phyloP scores from a whole-genome alignment of 768 basidiomycete species.

The Podaxis sp. region DNA sequence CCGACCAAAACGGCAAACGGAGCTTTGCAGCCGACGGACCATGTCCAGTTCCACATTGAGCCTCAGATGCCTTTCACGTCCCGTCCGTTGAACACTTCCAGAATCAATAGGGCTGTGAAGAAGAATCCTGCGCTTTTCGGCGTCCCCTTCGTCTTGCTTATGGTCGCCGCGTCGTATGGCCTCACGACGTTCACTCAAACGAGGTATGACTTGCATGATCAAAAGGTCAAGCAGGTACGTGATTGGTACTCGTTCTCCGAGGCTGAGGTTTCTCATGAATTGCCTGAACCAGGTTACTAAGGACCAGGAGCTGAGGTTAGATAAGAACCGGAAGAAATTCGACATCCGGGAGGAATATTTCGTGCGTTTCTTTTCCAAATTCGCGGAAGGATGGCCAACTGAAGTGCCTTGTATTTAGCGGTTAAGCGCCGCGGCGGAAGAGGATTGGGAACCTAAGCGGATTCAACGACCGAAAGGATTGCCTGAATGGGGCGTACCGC shows the following conservation, averaged over 20 bases:
- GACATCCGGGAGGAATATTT: slow-evolving; percentile 97
- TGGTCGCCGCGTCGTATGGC: slow-evolving; percentile 85
- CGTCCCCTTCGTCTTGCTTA: slow-evolving; percentile 77
- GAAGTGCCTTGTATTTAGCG: slow-evolving; percentile 36
- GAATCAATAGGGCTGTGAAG: slow-evolving; percentile 40
- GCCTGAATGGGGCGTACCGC: slow-evolving; percentile 92
- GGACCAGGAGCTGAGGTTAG: slow-evolving; percentile 74
- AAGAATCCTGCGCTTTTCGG: slow-evolving; percentile 77
- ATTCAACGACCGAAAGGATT: slow-evolving; percentile 80
- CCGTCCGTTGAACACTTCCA: slow-evolving; percentile 37
- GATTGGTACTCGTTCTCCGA: neutral
- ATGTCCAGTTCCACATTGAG: neutral
- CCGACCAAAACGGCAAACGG: neutral
- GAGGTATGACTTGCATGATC: slow-evolving; percentile 83
- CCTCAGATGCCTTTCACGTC: slow-evolving; percentile 34
- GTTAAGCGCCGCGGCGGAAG: slow-evolving; percentile 54
- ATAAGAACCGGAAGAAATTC: slow-evolving; percentile 70
- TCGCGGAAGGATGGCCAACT: neutral
- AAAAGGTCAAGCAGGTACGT: slow-evolving; percentile 66
- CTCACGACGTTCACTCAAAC: slow-evolving; percentile 83
- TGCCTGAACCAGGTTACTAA: slow-evolving; percentile 48
- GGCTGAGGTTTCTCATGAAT: neutral
- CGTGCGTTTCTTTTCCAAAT: slow-evolving; percentile 47
- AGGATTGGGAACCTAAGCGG: slow-evolving; percentile 85
- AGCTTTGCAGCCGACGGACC: neutral